These are phyloP conservation scores for Pigoraptor vietnamica DNA, from an alignment of 78 protist species.

Conservation along the genomic window DNA sequence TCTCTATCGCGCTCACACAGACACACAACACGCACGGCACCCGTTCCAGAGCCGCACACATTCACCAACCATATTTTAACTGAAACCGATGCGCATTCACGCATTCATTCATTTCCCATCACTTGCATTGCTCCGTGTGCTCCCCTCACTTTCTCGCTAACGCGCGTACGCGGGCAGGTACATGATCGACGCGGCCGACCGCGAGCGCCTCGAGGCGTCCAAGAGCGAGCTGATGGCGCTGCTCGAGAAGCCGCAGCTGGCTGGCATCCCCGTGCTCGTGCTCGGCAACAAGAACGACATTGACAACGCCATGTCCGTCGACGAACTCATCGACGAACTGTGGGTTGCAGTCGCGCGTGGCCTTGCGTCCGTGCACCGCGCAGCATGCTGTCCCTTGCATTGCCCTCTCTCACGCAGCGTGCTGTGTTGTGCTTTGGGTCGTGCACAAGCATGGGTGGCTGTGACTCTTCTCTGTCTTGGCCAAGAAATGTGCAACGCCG, in stretches of 20 bases:
- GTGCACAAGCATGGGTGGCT: not conserved
- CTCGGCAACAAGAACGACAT: conserved; percentile 96
- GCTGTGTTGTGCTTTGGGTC: not conserved
- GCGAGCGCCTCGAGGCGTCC: conserved; percentile 49
- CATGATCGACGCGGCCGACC: conserved; percentile 91
- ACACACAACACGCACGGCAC: too few relatives aligned
- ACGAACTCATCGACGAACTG: conserved; percentile 66
- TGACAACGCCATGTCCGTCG: conserved; percentile 50
- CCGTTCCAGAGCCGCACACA: too few relatives aligned
- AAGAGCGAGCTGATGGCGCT: conserved; percentile 71
- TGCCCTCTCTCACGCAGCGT: not conserved
- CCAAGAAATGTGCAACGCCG: not conserved
- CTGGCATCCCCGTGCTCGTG: conserved; percentile 88
- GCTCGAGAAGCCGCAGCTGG: conserved; percentile 81
- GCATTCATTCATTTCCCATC: too few relatives aligned
- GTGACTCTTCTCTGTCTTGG: not conserved
- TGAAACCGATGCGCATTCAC: too few relatives aligned
- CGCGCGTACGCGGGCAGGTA: conserved; percentile 33
- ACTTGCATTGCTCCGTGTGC: too few relatives aligned
- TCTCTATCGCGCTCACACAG: not conserved
- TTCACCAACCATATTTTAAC: too few relatives aligned
- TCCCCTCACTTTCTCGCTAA: too few relatives aligned
- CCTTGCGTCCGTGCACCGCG: not conserved
- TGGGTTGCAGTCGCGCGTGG: conserved; percentile 14
- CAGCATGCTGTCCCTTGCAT: not conserved